Evolutionary conservation across 2,329 filamentous ascomycete species (phyloP).

Genomic region (Rugonectria rugulosa): DNA sequence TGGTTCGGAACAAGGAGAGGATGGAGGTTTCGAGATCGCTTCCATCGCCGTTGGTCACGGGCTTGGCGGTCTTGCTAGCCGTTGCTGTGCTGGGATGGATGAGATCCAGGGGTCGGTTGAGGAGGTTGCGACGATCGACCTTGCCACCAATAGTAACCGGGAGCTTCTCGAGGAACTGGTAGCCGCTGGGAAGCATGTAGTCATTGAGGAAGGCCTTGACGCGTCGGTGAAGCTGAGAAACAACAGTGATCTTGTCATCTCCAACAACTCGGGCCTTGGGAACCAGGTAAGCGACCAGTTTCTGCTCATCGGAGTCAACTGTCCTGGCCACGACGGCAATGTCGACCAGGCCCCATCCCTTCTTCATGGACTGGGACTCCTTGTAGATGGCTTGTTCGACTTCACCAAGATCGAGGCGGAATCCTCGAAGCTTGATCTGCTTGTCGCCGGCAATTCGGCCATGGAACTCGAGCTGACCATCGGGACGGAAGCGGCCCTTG

Average conservation of each 20-base stretch:
- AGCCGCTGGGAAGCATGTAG: slow-evolving; percentile 38
- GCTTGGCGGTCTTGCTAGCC: slow-evolving; percentile 12
- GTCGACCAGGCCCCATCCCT: slow-evolving; percentile 20
- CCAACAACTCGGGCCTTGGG: slow-evolving; percentile 24
- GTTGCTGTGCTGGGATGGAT: slow-evolving; percentile 20
- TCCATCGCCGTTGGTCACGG: slow-evolving; percentile 6
- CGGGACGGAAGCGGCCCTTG: slow-evolving; percentile 43
- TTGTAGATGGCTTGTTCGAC: slow-evolving; percentile 40
- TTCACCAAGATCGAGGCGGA: slow-evolving; percentile 51
- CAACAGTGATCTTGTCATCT: slow-evolving; percentile 21
- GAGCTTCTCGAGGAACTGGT: slow-evolving; percentile 29
- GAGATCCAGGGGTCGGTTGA: slow-evolving; percentile 26
- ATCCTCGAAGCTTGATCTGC: slow-evolving; percentile 43
- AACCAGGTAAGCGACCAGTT: slow-evolving; percentile 35
- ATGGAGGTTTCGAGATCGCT: slow-evolving; percentile 28
- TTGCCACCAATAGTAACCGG: slow-evolving; percentile 36
- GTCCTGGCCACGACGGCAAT: slow-evolving; percentile 32
- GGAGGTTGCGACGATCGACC: slow-evolving; percentile 32
- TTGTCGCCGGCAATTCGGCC: slow-evolving; percentile 50
- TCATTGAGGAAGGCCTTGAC: slow-evolving; percentile 34
- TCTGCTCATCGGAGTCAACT: slow-evolving; percentile 29
- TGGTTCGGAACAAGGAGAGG: slow-evolving; percentile 29
- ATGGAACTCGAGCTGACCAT: slow-evolving; percentile 47
- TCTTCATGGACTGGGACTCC: slow-evolving; percentile 25
- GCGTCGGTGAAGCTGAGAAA: slow-evolving; percentile 28